Base-by-base conservation (phyloP, 2,329 filamentous ascomycete species). In the Paracorniculantispora psalliotae region DNA sequence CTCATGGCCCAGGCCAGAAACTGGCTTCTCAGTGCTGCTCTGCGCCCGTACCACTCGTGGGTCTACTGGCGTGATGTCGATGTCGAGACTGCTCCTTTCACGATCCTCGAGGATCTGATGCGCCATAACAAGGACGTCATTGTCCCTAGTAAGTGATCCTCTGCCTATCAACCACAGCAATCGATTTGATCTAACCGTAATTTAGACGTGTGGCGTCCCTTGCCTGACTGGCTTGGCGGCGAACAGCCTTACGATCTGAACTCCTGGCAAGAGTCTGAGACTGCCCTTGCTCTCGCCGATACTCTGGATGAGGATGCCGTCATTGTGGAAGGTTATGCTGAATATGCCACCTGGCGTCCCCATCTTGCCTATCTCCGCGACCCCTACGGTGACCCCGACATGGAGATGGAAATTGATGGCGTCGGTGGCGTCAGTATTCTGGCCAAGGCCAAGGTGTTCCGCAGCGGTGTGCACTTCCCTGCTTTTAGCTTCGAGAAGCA, bases 1-100 rank as follows among this genome's bases (percentile, higher is more conserved):
- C 82, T 96, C 68, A 99, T 99, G 94, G 94, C 94, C 1, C 92
- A 97, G 76, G 94, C 94, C 53, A 85, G 94, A 63, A 99, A 99
- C 75, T 99, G 94, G 94, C 80, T 99, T 55, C 77, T 99, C 59
- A 97, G 92, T 68, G 93, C 94, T 43, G 93, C 94, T 23, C 78
- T 99, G 57, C 86, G 94, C 46, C 94, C 94, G 1, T 96, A 94
- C 55, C 94, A 99, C 72, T 97, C 92, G 64, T 99, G 94, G 94
- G 94, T 99, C 10, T 99, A 99, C 72, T 99, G 94, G 94, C 87
- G 94, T 74, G 94, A 99, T 76, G 94, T 96, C 25, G 94, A 99
- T 75, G 94, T 99, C 9, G 92, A 97, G 75, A 99, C 94, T 1
- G 94, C 94, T 2, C 94, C 94, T 0, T 94, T 93, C 69, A 97